These are phyloP conservation scores for Podila clonocystis DNA, from an alignment of 192 early-diverging fungal species.

Conservation along the genomic window DNA sequence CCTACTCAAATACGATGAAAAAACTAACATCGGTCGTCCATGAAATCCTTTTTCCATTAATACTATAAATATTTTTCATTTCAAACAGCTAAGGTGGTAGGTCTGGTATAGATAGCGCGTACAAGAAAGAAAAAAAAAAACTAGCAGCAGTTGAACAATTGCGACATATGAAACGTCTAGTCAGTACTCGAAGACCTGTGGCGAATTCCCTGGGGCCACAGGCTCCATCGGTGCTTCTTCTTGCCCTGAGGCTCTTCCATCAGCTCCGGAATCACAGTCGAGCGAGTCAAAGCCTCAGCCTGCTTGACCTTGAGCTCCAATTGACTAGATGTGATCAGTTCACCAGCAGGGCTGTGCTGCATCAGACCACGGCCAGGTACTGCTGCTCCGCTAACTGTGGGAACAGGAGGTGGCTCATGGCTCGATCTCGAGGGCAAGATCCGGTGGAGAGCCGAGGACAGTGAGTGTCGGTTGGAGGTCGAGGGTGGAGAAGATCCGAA, in stretches of 20 bases:
- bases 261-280: background rate
- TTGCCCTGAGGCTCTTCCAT: background rate
- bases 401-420: background rate
- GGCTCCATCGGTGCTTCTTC: conserved; percentile 2
- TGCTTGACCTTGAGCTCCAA: background rate
- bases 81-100: too few species aligned
- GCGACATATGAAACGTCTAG: background rate
- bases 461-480: background rate
- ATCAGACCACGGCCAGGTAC: background rate
- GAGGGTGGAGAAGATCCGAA: background rate
- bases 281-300: background rate
- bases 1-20: too few species aligned
- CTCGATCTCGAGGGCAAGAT: conserved; percentile 1
- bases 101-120: too few species aligned
- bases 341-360: background rate
- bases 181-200: conserved; percentile 2
- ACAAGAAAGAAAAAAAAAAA: too few species aligned
- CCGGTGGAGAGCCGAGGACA: background rate
- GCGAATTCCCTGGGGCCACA: background rate
- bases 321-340: conserved; percentile 1
- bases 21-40: too few species aligned
- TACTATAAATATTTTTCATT: too few species aligned
- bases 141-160: too few species aligned
- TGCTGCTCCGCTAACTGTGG: background rate
- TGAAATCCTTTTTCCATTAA: too few species aligned